Percentiles rank a stretch among this genome's conserved stretches.
Conservation (phyloP, 345 rosid genomes). For the Eucalyptus regnans region DNA sequence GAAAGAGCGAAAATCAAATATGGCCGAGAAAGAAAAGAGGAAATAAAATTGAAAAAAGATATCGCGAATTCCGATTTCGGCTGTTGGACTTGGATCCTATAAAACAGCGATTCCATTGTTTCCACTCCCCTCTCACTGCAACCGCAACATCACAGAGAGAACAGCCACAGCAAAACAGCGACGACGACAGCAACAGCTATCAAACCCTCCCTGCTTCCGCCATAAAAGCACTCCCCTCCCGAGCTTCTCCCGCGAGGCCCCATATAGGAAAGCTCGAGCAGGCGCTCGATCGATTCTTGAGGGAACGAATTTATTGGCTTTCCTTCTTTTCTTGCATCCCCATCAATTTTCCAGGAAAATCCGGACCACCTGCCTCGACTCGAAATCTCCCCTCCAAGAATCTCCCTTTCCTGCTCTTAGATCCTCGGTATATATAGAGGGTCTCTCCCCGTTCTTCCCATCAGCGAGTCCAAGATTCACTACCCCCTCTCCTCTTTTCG, state of each 20-base stretch:
- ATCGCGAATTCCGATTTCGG: background rate
- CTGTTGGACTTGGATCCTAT: conserved; percentile 36
- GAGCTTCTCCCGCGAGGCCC: background rate
- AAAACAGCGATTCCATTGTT: conserved; percentile 31
- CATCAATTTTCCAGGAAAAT: background rate
- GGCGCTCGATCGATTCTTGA: background rate
- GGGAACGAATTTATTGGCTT: background rate
- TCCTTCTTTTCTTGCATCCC: background rate
- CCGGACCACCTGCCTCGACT: background rate
- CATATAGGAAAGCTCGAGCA: background rate
- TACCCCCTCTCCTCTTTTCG: background rate
- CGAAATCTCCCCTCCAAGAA: background rate
- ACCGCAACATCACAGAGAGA: background rate
- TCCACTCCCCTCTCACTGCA: background rate
- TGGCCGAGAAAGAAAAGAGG: background rate
- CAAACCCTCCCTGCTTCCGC: background rate
- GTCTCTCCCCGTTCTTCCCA: background rate
- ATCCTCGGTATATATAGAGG: background rate
- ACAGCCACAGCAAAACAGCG: background rate
- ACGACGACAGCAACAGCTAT: background rate
- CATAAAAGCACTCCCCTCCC: background rate
- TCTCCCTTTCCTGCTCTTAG: background rate
- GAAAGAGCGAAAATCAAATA: background rate
- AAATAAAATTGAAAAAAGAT: background rate
- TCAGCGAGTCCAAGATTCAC: background rate